Percentiles rank a stretch among this genome's conserved stretches.
These are phyloP conservation scores for Apiotrichum montevideense DNA, from an alignment of 1,284 basidiomycete genomes.

Conservation along the genomic window DNA sequence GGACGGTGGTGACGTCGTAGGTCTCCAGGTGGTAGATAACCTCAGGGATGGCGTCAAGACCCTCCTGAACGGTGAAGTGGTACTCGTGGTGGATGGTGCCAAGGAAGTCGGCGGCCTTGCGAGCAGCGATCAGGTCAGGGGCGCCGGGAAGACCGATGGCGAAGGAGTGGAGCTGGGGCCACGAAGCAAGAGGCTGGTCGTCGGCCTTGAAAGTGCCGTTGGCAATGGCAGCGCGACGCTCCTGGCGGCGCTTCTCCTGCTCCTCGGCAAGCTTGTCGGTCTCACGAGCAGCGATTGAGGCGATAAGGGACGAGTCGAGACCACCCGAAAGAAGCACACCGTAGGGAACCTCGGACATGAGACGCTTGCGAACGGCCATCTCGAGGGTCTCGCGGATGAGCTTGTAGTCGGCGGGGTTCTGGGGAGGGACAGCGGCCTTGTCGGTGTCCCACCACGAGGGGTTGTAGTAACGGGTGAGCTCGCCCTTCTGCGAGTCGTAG, in stretches of 20 bases:
- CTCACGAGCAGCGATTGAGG: slow-evolving; percentile 91
- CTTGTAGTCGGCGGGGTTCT: slow-evolving; percentile 62
- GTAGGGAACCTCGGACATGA: slow-evolving; percentile 98
- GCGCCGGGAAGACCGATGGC: slow-evolving; percentile 94
- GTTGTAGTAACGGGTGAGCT: slow-evolving; percentile 73
- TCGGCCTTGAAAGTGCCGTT: slow-evolving; percentile 30
- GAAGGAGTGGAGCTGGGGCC: slow-evolving; percentile 98
- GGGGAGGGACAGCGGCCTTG: slow-evolving; percentile 57
- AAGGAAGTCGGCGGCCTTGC: slow-evolving; percentile 87
- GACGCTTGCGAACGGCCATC: slow-evolving; percentile 84
- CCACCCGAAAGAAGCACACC: slow-evolving; percentile 95
- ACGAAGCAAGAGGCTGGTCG: slow-evolving; percentile 66
- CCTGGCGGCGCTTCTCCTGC: slow-evolving; percentile 64
- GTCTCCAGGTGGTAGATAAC: slow-evolving; percentile 99
- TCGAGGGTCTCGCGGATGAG: slow-evolving; percentile 77
- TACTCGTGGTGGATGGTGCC: slow-evolving; percentile 98
- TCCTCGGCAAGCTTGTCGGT: slow-evolving; percentile 84
- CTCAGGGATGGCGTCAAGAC: slow-evolving; percentile 93
- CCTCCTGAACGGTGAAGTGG: slow-evolving; percentile 97
- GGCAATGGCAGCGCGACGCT: slow-evolving; percentile 37
- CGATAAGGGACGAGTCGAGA: slow-evolving; percentile 92
- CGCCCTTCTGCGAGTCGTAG: slow-evolving; percentile 73
- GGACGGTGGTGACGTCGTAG: slow-evolving; percentile 97
- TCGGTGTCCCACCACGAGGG: slow-evolving; percentile 84
- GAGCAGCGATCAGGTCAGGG: slow-evolving; percentile 89